Percentiles rank a stretch among this genome's conserved stretches.
Conservation (phyloP, 2,329 filamentous ascomycete species). For the Daldinia eschscholtzii region DNA sequence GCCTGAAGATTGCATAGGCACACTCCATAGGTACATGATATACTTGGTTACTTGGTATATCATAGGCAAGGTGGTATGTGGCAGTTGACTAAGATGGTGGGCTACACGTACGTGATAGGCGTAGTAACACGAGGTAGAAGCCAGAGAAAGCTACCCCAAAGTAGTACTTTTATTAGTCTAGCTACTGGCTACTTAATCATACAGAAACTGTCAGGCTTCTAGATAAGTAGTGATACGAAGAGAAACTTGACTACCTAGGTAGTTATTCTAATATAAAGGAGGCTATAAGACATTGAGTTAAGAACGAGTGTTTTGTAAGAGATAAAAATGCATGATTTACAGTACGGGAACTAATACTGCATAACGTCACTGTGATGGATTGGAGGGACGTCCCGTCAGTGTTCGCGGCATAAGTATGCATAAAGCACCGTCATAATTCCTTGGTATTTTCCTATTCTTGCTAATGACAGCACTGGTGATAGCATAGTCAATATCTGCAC, state of each 20-base stretch:
- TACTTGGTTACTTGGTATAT: neutral
- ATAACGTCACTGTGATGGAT: constrained; percentile 21
- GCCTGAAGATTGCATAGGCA: constrained; percentile 18
- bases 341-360: neutral
- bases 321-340: neutral
- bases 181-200: neutral
- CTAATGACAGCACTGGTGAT: constrained; percentile 18
- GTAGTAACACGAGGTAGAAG: neutral
- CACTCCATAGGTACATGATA: neutral
- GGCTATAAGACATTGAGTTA: constrained; percentile 15
- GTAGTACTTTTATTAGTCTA: neutral
- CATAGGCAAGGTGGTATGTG: neutral
- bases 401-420: constrained; percentile 10
- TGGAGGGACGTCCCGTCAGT: constrained; percentile 2
- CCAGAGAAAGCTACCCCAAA: neutral
- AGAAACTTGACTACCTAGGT: neutral
- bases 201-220: neutral
- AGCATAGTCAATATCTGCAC: neutral
- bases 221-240: neutral
- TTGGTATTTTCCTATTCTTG: constrained; percentile 15
- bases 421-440: constrained; percentile 13
- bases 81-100: constrained; percentile 15
- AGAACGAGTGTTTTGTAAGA: neutral
- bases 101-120: constrained; percentile 15
- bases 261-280: neutral